These are phyloP conservation scores for Diplocarpon mali DNA, from an alignment of 2,329 filamentous ascomycete genomes.

Conservation along the genomic window DNA sequence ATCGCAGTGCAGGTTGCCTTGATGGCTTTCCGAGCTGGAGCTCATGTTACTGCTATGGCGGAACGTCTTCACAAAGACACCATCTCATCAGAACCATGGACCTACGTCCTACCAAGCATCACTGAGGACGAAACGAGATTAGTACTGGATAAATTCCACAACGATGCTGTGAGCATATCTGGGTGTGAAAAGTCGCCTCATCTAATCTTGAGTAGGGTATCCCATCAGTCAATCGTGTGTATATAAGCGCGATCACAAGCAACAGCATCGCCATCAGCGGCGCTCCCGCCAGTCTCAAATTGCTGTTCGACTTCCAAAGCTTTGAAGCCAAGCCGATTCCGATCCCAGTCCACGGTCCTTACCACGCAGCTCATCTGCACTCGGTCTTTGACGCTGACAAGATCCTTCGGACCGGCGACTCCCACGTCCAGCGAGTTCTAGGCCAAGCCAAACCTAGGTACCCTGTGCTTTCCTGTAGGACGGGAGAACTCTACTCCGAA, in stretches of 20 bases:
- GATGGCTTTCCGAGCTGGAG: constrained; percentile 46
- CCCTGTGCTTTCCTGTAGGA: constrained; percentile 39
- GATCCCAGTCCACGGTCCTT: constrained; percentile 45
- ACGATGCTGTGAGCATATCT: constrained; percentile 34
- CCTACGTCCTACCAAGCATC: constrained; percentile 49
- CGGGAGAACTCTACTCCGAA: constrained; percentile 12
- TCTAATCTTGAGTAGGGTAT: constrained; percentile 28
- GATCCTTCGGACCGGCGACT: constrained; percentile 35
- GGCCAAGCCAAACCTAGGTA: constrained; percentile 34
- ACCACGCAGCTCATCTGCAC: constrained; percentile 45
- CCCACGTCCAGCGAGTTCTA: constrained; percentile 31
- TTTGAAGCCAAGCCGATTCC: constrained; percentile 34
- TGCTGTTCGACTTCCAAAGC: constrained; percentile 32
- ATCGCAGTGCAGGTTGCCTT: constrained; percentile 53
- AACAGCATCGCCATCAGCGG: constrained; percentile 43
- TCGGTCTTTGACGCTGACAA: constrained; percentile 32
- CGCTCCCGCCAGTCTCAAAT: constrained; percentile 37
- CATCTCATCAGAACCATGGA: constrained; percentile 50
- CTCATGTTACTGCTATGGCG: constrained; percentile 13
- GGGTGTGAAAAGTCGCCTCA: neutral
- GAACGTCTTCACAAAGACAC: constrained; percentile 19
- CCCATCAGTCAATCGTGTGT: constrained; percentile 36
- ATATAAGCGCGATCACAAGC: constrained; percentile 41
- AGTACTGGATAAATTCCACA: constrained; percentile 46
- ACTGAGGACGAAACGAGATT: constrained; percentile 39